These are phyloP conservation scores for Scleroderma citrinum DNA, from an alignment of 768 basidiomycete genomes.

Conservation along the genomic window DNA sequence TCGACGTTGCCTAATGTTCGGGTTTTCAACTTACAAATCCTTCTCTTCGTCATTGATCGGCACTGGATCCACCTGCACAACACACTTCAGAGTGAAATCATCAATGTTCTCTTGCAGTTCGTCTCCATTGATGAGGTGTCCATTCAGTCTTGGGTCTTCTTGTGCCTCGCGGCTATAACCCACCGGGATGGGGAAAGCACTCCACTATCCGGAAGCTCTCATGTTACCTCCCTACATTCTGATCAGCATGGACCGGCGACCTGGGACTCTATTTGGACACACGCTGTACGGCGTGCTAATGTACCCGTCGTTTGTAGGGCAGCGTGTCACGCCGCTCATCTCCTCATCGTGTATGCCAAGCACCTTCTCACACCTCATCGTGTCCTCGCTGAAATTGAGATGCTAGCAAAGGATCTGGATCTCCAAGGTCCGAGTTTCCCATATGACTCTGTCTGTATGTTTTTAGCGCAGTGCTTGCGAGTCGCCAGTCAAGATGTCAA, in stretches of 20 bases:
- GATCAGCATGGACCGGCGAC: slow-evolving; percentile 22
- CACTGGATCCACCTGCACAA: slow-evolving; percentile 66
- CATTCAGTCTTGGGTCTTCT: slow-evolving; percentile 80
- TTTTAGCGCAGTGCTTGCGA: slow-evolving; percentile 63
- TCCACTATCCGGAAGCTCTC: slow-evolving; percentile 2
- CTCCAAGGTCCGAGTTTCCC: slow-evolving; percentile 87
- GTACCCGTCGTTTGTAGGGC: slow-evolving; percentile 68
- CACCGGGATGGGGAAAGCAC: slow-evolving; percentile 34
- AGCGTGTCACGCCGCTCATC: slow-evolving; percentile 65
- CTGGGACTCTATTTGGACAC: slow-evolving; percentile 85
- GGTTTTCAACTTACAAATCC: slow-evolving; percentile 59
- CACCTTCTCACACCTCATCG: slow-evolving; percentile 48
- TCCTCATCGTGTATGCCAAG: slow-evolving; percentile 42
- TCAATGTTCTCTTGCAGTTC: slow-evolving; percentile 50
- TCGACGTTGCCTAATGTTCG: slow-evolving; percentile 28
- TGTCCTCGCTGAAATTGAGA: slow-evolving; percentile 69
- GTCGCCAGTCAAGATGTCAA: slow-evolving; percentile 77
- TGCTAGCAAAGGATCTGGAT: slow-evolving; percentile 74
- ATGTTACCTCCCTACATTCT: background rate
- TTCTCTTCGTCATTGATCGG: slow-evolving; percentile 80
- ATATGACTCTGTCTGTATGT: slow-evolving; percentile 84
- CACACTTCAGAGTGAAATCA: slow-evolving; percentile 50
- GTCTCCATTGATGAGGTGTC: slow-evolving; percentile 57
- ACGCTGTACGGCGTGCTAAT: slow-evolving; percentile 69
- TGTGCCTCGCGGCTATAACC: slow-evolving; percentile 73